Percentiles rank a stretch among this genome's conserved stretches.
These are phyloP conservation scores for Harringtonia aguacate DNA, from an alignment of 2,329 filamentous ascomycete genomes.

Conservation along the genomic window DNA sequence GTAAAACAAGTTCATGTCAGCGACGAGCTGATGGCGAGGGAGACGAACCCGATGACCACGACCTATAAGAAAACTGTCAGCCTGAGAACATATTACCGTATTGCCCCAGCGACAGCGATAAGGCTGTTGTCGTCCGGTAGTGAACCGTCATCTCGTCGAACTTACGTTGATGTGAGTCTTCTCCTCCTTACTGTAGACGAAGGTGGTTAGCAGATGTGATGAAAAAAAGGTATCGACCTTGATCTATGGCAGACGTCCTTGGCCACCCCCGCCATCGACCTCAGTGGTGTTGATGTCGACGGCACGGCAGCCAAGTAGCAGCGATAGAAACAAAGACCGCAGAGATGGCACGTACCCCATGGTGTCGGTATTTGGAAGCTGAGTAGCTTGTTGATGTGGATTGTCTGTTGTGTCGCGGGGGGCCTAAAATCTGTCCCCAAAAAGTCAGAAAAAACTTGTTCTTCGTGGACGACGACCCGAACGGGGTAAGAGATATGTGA, in stretches of 20 bases:
- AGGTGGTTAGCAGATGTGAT: slow-evolving; percentile 12
- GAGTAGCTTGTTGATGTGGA: neutral
- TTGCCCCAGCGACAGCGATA: too few relatives aligned
- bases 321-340: neutral
- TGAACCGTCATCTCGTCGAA: too few relatives aligned
- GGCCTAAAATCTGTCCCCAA: neutral
- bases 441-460: slow-evolving; percentile 4
- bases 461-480: too few relatives aligned
- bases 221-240: neutral
- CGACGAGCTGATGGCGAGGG: neutral
- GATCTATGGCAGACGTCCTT: neutral
- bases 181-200: slow-evolving; percentile 68
- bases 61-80: slow-evolving; percentile 12
- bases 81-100: slow-evolving; percentile 8
- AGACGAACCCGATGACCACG: slow-evolving; percentile 22
- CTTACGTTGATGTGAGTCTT: slow-evolving; percentile 83
- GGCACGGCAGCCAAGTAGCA: neutral
- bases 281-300: neutral
- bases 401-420: slow-evolving; percentile 3
- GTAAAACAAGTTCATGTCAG: neutral
- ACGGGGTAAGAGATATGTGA: neutral
- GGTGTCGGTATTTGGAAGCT: slow-evolving; percentile 18
- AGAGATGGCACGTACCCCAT: slow-evolving; percentile 23
- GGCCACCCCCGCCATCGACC: too few relatives aligned
- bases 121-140: too few relatives aligned